These are phyloP conservation scores for Wolfiporia cocos DNA, from an alignment of 1,284 basidiomycete species.

Conservation along the genomic window DNA sequence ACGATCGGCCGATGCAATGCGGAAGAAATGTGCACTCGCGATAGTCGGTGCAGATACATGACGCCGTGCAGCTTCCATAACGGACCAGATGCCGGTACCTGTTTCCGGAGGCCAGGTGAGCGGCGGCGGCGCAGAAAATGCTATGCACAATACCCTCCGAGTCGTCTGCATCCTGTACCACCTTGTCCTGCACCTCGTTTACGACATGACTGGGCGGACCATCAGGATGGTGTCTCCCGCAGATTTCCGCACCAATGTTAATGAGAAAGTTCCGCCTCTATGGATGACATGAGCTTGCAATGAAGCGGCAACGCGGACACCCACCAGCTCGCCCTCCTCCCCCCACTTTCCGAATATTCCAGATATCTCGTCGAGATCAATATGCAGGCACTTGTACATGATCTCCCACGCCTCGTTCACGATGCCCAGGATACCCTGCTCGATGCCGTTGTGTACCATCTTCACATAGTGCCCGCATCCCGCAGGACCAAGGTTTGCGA, in stretches of 20 bases:
- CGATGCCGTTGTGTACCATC: slow-evolving; percentile 23
- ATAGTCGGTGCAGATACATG: slow-evolving; percentile 20
- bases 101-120: not conserved
- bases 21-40: slow-evolving; percentile 19
- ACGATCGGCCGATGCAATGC: slow-evolving; percentile 18
- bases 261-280: slow-evolving; percentile 17
- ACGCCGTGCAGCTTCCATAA: slow-evolving; percentile 15
- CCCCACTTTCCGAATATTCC: slow-evolving; percentile 14
- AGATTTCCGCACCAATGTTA: slow-evolving; percentile 19
- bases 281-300: not conserved
- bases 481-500: slow-evolving; percentile 14
- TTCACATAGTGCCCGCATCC: slow-evolving; percentile 20
- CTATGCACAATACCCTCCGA: slow-evolving; percentile 17
- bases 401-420: slow-evolving; percentile 18
- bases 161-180: slow-evolving; percentile 19
- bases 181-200: slow-evolving; percentile 21
- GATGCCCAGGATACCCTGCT: slow-evolving; percentile 19
- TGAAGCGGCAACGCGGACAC: not conserved
- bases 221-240: slow-evolving; percentile 13
- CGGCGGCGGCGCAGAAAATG: not conserved
- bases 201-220: slow-evolving; percentile 13
- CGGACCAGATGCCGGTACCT: slow-evolving; percentile 18
- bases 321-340: slow-evolving; percentile 15
- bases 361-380: slow-evolving; percentile 15
- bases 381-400: slow-evolving; percentile 16